Evolutionary conservation across 495 filamentous ascomycete species (phyloP).

Genomic region (Tuber microsphaerosporum): DNA sequence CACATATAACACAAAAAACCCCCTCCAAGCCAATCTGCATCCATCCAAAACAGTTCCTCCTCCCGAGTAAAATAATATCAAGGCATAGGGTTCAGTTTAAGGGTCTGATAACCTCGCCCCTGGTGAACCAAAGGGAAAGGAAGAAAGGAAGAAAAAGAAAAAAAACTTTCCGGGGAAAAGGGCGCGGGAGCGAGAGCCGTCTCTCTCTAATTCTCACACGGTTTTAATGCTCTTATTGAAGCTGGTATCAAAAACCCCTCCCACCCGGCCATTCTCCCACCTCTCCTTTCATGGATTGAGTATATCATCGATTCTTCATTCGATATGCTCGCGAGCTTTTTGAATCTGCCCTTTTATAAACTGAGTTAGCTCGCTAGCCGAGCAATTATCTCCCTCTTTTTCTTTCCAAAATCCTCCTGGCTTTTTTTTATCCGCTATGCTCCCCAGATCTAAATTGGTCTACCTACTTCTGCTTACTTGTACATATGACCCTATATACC

Average conservation of each 20-base stretch:
- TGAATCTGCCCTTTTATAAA: not conserved
- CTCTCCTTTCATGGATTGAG: not conserved
- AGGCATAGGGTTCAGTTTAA: not conserved
- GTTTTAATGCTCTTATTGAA: not conserved
- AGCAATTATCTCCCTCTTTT: not conserved
- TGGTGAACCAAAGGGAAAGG: not conserved
- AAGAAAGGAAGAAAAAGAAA: not conserved
- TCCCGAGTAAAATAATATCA: conserved; percentile 2
- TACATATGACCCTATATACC: not conserved
- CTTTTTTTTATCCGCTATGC: not conserved
- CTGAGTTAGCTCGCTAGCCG: not conserved
- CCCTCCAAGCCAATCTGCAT: not conserved
- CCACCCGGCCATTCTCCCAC: not conserved
- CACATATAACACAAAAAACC: not conserved
- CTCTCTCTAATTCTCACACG: not conserved
- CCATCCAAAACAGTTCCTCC: not conserved
- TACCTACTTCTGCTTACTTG: not conserved
- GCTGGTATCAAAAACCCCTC: not conserved
- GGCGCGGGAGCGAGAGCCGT: not conserved
- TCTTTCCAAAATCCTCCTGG: not conserved
- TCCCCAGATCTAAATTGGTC: not conserved
- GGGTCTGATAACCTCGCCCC: conserved; percentile 1
- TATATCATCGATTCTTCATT: not conserved
- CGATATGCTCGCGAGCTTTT: not conserved
- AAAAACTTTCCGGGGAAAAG: not conserved